A percentile compares a stretch with the other conserved stretches of the same genome.
phyloP scores from a whole-genome alignment of 148 eudicot species.

The Rhododendron kiyosumense region DNA sequence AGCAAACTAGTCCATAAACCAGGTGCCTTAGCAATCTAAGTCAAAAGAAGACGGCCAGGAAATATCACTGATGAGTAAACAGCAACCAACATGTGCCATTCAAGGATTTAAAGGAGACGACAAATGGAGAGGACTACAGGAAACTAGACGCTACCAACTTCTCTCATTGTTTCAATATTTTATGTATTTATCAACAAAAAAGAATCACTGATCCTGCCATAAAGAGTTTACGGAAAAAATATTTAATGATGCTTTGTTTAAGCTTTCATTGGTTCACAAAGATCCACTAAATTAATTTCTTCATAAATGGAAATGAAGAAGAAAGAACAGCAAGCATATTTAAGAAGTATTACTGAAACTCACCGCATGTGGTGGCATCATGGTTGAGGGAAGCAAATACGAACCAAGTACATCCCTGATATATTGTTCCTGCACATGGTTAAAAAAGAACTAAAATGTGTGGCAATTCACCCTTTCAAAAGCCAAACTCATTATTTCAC shows the following conservation, averaged over 20 bases:
- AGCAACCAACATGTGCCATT: too few species aligned
- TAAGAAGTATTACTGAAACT: slow-evolving; percentile 8
- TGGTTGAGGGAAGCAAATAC: slow-evolving; percentile 43
- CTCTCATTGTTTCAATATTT: background rate
- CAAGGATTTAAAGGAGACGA: background rate
- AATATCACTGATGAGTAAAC: too few species aligned
- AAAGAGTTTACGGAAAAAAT: background rate
- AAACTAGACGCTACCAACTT: background rate
- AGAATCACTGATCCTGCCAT: background rate
- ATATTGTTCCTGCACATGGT: slow-evolving; percentile 52
- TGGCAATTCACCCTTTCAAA: background rate
- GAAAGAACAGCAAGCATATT: background rate
- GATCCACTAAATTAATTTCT: background rate
- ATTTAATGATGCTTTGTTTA: background rate
- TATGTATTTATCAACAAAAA: background rate
- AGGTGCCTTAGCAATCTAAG: too few species aligned
- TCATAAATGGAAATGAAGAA: background rate
- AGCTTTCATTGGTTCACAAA: background rate
- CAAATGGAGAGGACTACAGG: background rate
- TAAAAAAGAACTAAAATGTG: background rate
- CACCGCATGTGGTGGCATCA: slow-evolving; percentile 57
- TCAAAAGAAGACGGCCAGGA: too few species aligned
- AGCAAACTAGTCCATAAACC: background rate
- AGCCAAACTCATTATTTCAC: too few species aligned
- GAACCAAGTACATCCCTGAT: slow-evolving; percentile 76